Base-by-base conservation (phyloP, 805 yeast species). In the Jamesozyma jinghongensis region DNA sequence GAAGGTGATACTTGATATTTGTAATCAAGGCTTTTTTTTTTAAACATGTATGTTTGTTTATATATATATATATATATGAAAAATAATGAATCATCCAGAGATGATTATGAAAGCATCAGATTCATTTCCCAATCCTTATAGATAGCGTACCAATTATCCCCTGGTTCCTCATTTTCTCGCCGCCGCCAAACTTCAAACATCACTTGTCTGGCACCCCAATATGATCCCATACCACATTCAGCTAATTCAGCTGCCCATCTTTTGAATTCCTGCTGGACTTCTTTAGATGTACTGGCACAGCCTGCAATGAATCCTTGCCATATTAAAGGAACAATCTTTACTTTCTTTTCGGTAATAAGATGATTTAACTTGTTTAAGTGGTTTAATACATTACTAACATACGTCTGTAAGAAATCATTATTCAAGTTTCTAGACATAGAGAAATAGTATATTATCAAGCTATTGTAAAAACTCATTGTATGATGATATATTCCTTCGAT, bases 281-380 rank as follows among this genome's bases (percentile, higher is more conserved):
- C 68, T 1, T 60, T 50, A 5, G 79, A 74, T 44, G 74, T 71
- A 10, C 87, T 81, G 46, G 83, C 86, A 52, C 92, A 81, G 0
- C 94, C 95, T 1, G 90, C 87, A 34, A 86, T 80, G 50, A 86
- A 86, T 0, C 92, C 94, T 54, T 83, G 90, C 92, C 95, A 86
- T 51, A 85, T 77, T 27, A 85, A 64, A 3, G 96, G 95, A 28
- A 81, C 75, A 17, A 81, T 72, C 1, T 80, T 77, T 19, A 74
- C 77, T 17, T 69, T 62, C 14, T 65, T 59, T 3, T 48, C 46
- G 5, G 72, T 71, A 27, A 80, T 76, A 37, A 84, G 63, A 32
- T 59, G 55, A 42, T 78, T 83, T 41, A 86, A 73, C 41, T 70
- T 67, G 51, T 80, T 77, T 48, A 85, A 63, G 54, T 81, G 86